Evolutionary conservation across 352 stramenopile genomes (phyloP).

Genomic region (Globisporangium sylvaticum): DNA sequence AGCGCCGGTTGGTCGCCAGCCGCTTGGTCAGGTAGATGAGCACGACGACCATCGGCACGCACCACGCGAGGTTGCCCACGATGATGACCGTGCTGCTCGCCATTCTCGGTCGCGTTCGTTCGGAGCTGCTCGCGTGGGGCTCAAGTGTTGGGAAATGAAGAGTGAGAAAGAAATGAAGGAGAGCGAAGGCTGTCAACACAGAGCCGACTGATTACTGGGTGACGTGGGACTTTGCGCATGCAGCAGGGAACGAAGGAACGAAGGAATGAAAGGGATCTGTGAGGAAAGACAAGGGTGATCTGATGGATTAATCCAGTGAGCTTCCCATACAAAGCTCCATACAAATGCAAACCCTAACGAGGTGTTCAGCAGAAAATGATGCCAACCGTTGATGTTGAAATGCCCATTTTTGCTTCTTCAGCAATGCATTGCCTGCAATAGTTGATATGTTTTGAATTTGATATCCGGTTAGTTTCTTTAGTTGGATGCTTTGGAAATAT

Average conservation of each 20-base stretch:
- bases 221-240: not conserved
- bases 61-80: conserved; percentile 11
- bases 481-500: too few relatives aligned
- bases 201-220: not conserved
- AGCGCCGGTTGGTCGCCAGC: conserved; percentile 13
- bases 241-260: not conserved
- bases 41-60: conserved; percentile 5
- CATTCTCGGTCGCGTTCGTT: not conserved
- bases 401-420: not conserved
- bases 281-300: not conserved
- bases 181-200: not conserved
- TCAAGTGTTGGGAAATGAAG: not conserved
- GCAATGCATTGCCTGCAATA: too few relatives aligned
- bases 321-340: not conserved
- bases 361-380: not conserved
- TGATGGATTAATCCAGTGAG: not conserved
- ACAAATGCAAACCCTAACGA: not conserved
- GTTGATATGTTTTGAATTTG: too few relatives aligned
- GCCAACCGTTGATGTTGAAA: not conserved
- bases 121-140: not conserved
- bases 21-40: conserved; percentile 14
- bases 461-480: too few relatives aligned
- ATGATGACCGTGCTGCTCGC: not conserved
- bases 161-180: not conserved
- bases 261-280: not conserved